These are phyloP conservation scores for Skeletonema costatum DNA, from an alignment of 108 stramenopile species.

Conservation along the genomic window DNA sequence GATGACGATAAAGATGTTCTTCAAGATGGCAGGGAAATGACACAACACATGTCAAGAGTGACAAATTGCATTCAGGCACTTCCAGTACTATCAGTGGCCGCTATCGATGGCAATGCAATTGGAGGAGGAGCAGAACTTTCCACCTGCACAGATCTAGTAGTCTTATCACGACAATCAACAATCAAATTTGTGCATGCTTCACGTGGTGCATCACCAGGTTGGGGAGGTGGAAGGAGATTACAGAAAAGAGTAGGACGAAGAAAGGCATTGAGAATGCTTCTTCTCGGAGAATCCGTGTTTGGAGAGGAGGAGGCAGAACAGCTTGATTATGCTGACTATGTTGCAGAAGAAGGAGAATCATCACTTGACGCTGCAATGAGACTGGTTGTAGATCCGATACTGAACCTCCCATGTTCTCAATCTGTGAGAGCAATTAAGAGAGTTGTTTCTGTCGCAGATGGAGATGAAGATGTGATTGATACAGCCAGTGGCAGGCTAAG, in stretches of 20 bases:
- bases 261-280: slow-evolving; percentile 37
- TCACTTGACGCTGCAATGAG: slow-evolving; percentile 45
- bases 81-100: slow-evolving; percentile 27
- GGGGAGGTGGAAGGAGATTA: slow-evolving; percentile 42
- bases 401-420: slow-evolving; percentile 38
- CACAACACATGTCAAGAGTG: slow-evolving; percentile 28
- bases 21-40: slow-evolving; percentile 23
- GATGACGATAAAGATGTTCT: slow-evolving; percentile 3
- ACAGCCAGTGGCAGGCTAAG: not conserved
- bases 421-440: slow-evolving; percentile 38
- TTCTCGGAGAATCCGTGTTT: slow-evolving; percentile 27
- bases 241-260: slow-evolving; percentile 26
- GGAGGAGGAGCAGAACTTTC: slow-evolving; percentile 50
- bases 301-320: slow-evolving; percentile 26
- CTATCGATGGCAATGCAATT: slow-evolving; percentile 37
- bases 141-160: slow-evolving; percentile 43
- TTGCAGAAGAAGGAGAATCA: slow-evolving; percentile 25
- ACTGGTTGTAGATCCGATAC: slow-evolving; percentile 24
- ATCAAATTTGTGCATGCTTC: slow-evolving; percentile 42
- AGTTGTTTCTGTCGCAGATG: slow-evolving; percentile 37
- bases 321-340: slow-evolving; percentile 27
- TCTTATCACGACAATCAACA: slow-evolving; percentile 19
- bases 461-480: slow-evolving; percentile 33
- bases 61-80: slow-evolving; percentile 36
- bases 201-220: slow-evolving; percentile 39